Evolutionary conservation across 176 grass and related monocot genomes (phyloP), one percentile per base, ranked within the genome.

Genomic region (Typha latifolia): DNA sequence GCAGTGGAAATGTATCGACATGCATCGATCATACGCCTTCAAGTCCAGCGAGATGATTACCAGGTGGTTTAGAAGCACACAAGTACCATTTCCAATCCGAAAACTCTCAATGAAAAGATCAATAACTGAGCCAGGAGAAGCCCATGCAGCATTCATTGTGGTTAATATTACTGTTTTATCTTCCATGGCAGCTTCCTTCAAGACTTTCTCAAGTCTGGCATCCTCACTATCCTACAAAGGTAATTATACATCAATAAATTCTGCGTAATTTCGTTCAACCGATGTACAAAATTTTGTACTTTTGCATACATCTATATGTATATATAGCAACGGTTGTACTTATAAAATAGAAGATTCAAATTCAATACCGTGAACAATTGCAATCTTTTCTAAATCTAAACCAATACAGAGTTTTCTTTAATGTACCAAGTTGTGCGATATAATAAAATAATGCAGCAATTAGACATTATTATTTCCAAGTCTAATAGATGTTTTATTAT

Each of bases 71-170:
- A 88, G 56, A 51, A 88, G 82, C 43, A 16, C 48, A 57, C 48
- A 74, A 66, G 89, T 93, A 12, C 48, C 69, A 18, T 85, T 53
- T 49, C 82, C 82, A n/a, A 12, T 62, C 12, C 49, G 72, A 12
- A 92, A 88, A 63, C 89, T 92, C 23, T 85, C 82, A n/a, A 88
- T 85, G 85, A 88, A 92, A 61, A 88, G 79, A 66, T 92, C 82
- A 51, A 92, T 66, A 21, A 88, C 72, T 49, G 85, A 92, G 50
- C 89, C 89, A 10, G 81, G 61, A 48, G 49, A 71, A 70, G 89
- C 82, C 85, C 85, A 92, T 77, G 89, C 79, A 67, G 72, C 78
- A 80, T 88, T 92, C 0, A 92, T 64, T 32, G 79, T 84, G 0
- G 85, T 82, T 62, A 92, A 82, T 77, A 92, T 88, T 64, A 92